phyloP scores from a whole-genome alignment of 805 yeast genomes.

The Starmerella gropengiesseri region DNA sequence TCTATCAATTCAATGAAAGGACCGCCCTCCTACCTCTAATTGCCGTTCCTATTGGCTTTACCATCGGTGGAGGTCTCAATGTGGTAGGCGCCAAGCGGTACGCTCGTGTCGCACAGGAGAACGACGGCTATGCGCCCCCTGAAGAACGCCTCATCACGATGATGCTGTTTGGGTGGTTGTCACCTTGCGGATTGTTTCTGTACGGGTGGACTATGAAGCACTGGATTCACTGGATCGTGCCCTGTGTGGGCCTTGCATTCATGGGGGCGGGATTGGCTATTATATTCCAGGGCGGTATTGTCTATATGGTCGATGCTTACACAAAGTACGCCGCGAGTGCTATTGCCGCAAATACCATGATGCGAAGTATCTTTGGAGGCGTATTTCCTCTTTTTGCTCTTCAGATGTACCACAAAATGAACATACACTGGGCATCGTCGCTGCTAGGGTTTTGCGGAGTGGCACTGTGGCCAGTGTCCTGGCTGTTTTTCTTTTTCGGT shows the following conservation, averaged over 20 bases:
- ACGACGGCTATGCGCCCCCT: constrained; percentile 43
- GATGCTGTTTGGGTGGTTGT: constrained; percentile 38
- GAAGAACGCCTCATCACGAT: constrained; percentile 49
- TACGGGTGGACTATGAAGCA: constrained; percentile 51
- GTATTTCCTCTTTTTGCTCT: constrained; percentile 55
- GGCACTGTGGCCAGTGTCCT: constrained; percentile 41
- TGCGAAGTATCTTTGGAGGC: constrained; percentile 48
- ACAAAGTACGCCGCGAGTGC: constrained; percentile 52
- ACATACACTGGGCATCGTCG: constrained; percentile 50
- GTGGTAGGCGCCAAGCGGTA: constrained; percentile 26
- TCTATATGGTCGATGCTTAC: constrained; percentile 53
- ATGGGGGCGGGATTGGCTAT: constrained; percentile 45
- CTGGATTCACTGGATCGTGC: constrained; percentile 42
- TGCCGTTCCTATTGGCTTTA: constrained; percentile 29
- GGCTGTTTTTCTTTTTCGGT: constrained; percentile 44
- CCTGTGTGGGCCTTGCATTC: constrained; percentile 43
- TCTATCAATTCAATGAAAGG: constrained; percentile 30
- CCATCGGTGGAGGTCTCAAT: constrained; percentile 29
- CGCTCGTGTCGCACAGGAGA: constrained; percentile 23
- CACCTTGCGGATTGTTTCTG: constrained; percentile 47
- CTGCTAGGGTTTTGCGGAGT: constrained; percentile 38
- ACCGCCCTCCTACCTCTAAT: constrained; percentile 29
- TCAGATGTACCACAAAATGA: constrained; percentile 41
- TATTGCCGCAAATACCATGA: constrained; percentile 46
- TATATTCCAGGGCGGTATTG: constrained; percentile 51